Base-by-base conservation (phyloP, 2,329 filamentous ascomycete species). In the Fusarium sp. region DNA sequence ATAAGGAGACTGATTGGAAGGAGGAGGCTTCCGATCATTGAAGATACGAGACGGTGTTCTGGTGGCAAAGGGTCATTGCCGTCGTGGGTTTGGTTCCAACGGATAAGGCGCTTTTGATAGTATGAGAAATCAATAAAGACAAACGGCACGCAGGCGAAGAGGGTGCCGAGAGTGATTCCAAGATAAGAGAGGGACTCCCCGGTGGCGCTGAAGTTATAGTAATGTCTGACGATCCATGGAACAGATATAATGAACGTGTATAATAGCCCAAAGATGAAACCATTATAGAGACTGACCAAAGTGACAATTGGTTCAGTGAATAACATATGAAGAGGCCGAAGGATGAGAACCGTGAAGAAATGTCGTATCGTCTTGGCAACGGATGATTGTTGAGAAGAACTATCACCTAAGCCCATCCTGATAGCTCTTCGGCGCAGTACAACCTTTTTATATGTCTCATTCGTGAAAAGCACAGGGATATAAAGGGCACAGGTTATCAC, bases 211-310 rank as follows among this genome's bases (percentile, higher is more conserved):
- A 71, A 71, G 7, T 37, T 2, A 2, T 68, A 71, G 1, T 71
- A 71, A 0, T 41, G 30, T n/a, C 54, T 53, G n/a, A 71, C 68
- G 3, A 71, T 71, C 68, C 63, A 71, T 0, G 68, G 68, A 4
- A 71, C 58, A 0, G 68, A 71, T 30, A 64, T 71, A 5, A 71
- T 70, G 23, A 71, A 71, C 0, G 68, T 71, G 35, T 71, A 71
- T 1, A 71, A 3, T 0, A 71, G 38, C 11, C 68, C 69, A 55
- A 71, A 71, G 20, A 69, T 69, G 20, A 71, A 71, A 2, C 68
- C 69, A 1, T 71, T 71, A 8, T 71, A 71, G 2, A 71, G 26
- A 23, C 68, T 71, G 17, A 71, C 58, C 8, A 71, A 23, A 2
- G 59, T 60, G 9, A 71, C 68, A 1, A 71, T 71, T 1, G 69